Percentiles rank a stretch among this genome's conserved stretches.
Conservation (phyloP, 257 asterid genomes). For the Coffea eugenioides region DNA sequence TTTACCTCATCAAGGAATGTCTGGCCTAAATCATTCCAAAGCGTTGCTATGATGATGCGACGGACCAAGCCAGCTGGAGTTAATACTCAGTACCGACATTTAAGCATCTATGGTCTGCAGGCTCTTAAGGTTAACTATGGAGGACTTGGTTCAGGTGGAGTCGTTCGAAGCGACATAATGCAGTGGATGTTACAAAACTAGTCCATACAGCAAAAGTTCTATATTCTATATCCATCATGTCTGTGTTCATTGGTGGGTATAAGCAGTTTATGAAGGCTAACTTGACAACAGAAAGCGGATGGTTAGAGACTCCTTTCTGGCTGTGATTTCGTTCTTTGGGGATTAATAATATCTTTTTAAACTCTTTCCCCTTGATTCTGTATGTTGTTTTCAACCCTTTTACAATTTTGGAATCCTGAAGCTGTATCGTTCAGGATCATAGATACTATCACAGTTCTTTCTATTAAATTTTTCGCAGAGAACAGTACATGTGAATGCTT, state of each 20-base stretch:
- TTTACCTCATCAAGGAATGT: constrained; percentile 48
- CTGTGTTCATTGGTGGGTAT: neutral
- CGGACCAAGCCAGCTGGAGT: constrained; percentile 51
- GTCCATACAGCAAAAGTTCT: constrained; percentile 4
- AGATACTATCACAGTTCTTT: neutral
- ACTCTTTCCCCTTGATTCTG: neutral
- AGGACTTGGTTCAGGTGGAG: constrained; percentile 40
- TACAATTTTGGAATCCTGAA: neutral
- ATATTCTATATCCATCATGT: no score
- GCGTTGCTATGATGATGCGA: constrained; percentile 45
- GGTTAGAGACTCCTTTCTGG: neutral
- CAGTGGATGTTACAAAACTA: constrained; percentile 51
- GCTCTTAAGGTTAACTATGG: constrained; percentile 26
- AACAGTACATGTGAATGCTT: no score
- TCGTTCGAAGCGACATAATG: constrained; percentile 59
- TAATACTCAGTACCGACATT: constrained; percentile 55
- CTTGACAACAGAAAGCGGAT: neutral
- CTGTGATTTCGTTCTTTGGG: neutral
- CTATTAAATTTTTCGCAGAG: neutral
- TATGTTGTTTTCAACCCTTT: neutral
- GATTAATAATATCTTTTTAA: neutral
- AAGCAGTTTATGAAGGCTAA: constrained; percentile 2
- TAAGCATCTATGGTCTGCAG: constrained; percentile 29
- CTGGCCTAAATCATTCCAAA: constrained; percentile 51
- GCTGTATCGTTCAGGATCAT: neutral